Base-by-base conservation (phyloP, 2,329 filamentous ascomycete genomes). In the Venturia nashicola region DNA sequence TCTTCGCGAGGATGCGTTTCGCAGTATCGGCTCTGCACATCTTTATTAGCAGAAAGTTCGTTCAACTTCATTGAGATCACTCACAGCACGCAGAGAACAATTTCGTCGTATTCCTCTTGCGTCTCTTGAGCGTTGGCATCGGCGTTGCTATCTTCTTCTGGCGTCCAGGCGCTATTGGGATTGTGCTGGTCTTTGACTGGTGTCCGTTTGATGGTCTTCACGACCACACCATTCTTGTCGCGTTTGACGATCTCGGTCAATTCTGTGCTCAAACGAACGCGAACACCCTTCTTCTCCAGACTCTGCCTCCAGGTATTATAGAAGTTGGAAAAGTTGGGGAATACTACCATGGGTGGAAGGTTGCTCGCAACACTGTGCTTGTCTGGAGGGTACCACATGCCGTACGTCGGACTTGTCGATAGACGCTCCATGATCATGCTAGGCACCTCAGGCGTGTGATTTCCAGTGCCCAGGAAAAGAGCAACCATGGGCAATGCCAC, bases 401-500 rank as follows among this genome's bases (percentile, higher is more conserved):
- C 81, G 65, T 82, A 83, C 1, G 81, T 83, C 0, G 81, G 80
- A 67, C 78, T 80, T 1, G 78, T 80, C 68, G 74, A 78, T 1
- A 81, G 71, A 12, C 79, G 68, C 67, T 81, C 79, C 16, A 91
- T 77, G 42, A 91, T 85, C 32, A 87, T 86, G 51, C 81, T 83
- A 0, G 87, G 84, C 0, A 91, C 87, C 67, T 89, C 84, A 0
- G 87, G 83, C 0, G 87, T 88, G 68, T 89, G 86, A 68, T 91
- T 91, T 1, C 88, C 63, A 6, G 88, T 90, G 0, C 88, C 88
- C 0, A 91, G 77, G 70, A 91, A 90, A 1, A 91, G 76, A 0
- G 88, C 88, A 40, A 90, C 82, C 71, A 91, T 82, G 0, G 88
- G 88, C 65, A 88, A 79, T 0, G 87, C 84, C 73, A 91, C 86